Percentiles rank a stretch among this genome's conserved stretches.
Evolutionary conservation across 257 asterid species (phyloP).

Genomic region (Nicotiana tomentosiformis): DNA sequence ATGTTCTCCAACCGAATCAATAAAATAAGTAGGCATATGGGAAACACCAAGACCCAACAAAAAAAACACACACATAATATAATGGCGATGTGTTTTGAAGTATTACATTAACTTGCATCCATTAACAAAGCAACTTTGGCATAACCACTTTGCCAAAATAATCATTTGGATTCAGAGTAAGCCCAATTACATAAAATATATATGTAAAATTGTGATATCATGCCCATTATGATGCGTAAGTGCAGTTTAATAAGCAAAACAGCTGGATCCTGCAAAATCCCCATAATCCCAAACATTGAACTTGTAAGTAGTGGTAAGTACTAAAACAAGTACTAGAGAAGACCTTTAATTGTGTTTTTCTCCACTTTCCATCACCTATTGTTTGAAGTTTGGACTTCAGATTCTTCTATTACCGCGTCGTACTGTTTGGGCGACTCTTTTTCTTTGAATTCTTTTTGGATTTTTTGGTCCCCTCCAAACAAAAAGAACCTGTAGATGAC

Average conservation of each 20-base stretch:
- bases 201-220: background rate
- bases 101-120: background rate
- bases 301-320: background rate
- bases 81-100: background rate
- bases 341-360: background rate
- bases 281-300: background rate
- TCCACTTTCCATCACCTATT: background rate
- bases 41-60: background rate
- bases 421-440: background rate
- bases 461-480: background rate
- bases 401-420: background rate
- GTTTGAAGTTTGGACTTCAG: background rate
- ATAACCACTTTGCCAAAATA: background rate
- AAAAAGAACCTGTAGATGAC: too few relatives aligned
- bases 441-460: background rate
- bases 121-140: background rate
- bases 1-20: background rate
- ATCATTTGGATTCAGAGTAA: background rate
- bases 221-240: background rate
- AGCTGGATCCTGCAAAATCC: background rate
- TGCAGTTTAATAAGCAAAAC: background rate
- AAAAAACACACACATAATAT: background rate
- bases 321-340: background rate
- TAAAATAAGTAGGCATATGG: background rate
- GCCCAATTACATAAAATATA: background rate